Evolutionary conservation across 495 filamentous ascomycete genomes (phyloP), one percentile per base, ranked within the genome.

Genomic region (Penicillium subrubescens): DNA sequence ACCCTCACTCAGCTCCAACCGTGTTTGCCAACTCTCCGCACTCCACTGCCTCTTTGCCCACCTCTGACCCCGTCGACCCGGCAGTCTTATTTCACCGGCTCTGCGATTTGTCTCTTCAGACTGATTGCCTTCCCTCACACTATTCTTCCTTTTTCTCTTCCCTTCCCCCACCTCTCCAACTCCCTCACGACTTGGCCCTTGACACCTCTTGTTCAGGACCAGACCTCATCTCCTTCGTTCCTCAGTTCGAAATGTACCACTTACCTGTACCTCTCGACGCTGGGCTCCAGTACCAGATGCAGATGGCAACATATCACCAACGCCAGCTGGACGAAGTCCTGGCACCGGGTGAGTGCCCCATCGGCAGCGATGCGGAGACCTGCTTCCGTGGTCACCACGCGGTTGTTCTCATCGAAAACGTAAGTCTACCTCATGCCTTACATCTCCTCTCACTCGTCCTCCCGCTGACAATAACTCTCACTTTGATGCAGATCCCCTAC

Each of bases 331-430:
- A 65, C 5, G 51, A 58, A 0, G 14, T 59, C 0, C 34, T 67
- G 5, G n/a, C 55, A 17, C 35, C 21, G 2, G 2, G 1, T 14
- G 37, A 46, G 1, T 51, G 46, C 10, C 52, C 62, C 0, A 62
- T 67, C 25, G 71, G 68, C 0, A 71, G 62, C 44, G 50, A 68
- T 8, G 62, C 68, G 5, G 57, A 70, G 23, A 27, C 48, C 7
- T 5, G 23, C 0, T 3, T 31, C 2, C 60, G 72, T 12, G 61
- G 72, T 0, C 62, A 69, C 25, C 75, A 73, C 65, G 81, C 81
- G n/a, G 81, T 84, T n/a, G 44, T 83, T 46, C 77, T 75, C 53
- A 73, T 84, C 55, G 73, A 77, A 17, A 84, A 84, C 57, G 82
- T 83, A 67, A 79, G 80, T 56, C 17, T 39, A 21, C 7, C 21